Conservation (phyloP, 768 basidiomycete genomes). For the Pisolithus marmoratus region DNA sequence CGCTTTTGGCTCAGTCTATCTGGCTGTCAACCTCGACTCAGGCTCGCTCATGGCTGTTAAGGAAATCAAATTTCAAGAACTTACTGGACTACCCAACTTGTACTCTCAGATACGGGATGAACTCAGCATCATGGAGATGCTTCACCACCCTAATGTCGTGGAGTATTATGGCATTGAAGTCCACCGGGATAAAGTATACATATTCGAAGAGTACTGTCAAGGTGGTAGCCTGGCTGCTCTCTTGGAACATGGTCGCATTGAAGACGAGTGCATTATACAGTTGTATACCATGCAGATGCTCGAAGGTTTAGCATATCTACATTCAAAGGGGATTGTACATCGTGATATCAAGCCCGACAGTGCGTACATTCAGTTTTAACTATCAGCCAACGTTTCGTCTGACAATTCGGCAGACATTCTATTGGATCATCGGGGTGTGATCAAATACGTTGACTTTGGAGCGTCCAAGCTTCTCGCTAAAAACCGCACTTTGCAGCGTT, state of each 20-base stretch:
- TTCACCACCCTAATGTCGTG: slow-evolving; percentile 95
- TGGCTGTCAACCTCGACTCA: slow-evolving; percentile 93
- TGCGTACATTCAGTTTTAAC: slow-evolving; percentile 37
- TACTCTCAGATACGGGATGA: slow-evolving; percentile 95
- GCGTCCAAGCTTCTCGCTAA: slow-evolving; percentile 94
- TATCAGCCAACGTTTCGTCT: neutral
- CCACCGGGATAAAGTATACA: slow-evolving; percentile 97
- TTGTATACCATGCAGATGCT: slow-evolving; percentile 97
- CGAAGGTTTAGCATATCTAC: slow-evolving; percentile 89
- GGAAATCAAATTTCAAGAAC: slow-evolving; percentile 95
- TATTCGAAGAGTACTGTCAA: slow-evolving; percentile 98
- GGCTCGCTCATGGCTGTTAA: slow-evolving; percentile 98
- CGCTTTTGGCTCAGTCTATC: slow-evolving; percentile 98
- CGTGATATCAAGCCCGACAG: slow-evolving; percentile 99
- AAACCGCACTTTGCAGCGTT: slow-evolving; percentile 73
- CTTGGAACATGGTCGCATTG: slow-evolving; percentile 89
- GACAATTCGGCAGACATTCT: slow-evolving; percentile 68
- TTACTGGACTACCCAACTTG: slow-evolving; percentile 80
- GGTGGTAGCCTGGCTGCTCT: slow-evolving; percentile 88
- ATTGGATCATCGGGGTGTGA: slow-evolving; percentile 81
- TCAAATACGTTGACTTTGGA: slow-evolving; percentile 97
- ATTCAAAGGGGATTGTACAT: slow-evolving; percentile 88
- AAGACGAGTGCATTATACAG: slow-evolving; percentile 93
- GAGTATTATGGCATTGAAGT: slow-evolving; percentile 99
- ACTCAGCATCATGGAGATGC: slow-evolving; percentile 95